Conservation (phyloP, 140 eudicot genomes). For the Erigeron philadelphicus region DNA sequence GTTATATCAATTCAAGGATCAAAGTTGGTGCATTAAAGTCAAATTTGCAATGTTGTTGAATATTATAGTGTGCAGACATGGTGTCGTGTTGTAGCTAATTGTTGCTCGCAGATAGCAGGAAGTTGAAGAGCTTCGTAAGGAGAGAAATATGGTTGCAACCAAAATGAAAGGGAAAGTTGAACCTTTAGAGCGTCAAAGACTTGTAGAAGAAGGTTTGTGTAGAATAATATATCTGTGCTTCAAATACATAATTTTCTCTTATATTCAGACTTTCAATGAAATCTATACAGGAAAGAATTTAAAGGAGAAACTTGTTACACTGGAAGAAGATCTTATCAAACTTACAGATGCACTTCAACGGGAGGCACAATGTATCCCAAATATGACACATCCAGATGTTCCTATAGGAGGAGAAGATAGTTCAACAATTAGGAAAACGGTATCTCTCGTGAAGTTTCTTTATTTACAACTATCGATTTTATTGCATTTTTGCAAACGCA, state of each 20-base stretch:
- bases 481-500: background rate
- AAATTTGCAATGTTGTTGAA: background rate
- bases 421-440: slow-evolving; percentile 62
- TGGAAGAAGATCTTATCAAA: slow-evolving; percentile 79
- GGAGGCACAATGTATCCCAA: slow-evolving; percentile 89
- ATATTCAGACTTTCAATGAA: slow-evolving; percentile 14
- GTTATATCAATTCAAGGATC: slow-evolving; percentile 20
- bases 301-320: slow-evolving; percentile 63
- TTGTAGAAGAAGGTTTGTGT: slow-evolving; percentile 72
- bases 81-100: slow-evolving; percentile 56
- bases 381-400: slow-evolving; percentile 95
- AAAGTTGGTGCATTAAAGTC: slow-evolving; percentile 1
- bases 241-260: background rate
- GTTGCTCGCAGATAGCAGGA: slow-evolving; percentile 92
- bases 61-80: slow-evolving; percentile 5
- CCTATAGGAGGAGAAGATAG: slow-evolving; percentile 85
- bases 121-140: slow-evolving; percentile 86
- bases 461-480: background rate
- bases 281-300: slow-evolving; percentile 59
- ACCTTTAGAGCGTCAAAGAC: slow-evolving; percentile 75
- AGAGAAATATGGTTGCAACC: slow-evolving; percentile 88
- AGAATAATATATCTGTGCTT: background rate
- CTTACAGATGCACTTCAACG: slow-evolving; percentile 75
- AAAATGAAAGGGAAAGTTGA: slow-evolving; percentile 94
- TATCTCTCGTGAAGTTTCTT: background rate